Evolutionary conservation across 352 stramenopile species (phyloP), one percentile per base, ranked within the genome.

Genomic region (Pythium monospermum): DNA sequence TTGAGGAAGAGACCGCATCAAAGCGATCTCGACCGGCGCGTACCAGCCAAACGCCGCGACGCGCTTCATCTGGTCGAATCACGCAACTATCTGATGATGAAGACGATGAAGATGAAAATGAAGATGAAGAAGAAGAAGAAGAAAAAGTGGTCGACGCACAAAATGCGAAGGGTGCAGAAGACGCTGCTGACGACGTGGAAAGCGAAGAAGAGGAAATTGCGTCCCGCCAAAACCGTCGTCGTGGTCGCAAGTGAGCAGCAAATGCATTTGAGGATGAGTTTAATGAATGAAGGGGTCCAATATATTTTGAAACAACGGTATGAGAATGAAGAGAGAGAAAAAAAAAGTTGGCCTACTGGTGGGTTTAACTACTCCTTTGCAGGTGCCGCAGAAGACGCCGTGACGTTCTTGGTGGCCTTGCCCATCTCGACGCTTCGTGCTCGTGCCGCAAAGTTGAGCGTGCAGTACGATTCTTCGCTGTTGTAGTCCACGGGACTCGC

Each of bases 391-490:
- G n/a, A n/a, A n/a, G n/a, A n/a, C 35, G 71, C 59, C 4, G 68
- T 70, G 23, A 92, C 66, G 52, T 94, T 90, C 59, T 96, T 95
- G 7, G 77, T 90, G 13, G 82, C 87, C 55, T 90, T 87, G 35
- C 87, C 87, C 70, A 97, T 94, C 61, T 95, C 84, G 38, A 97
- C 85, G 35, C 82, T 94, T 31, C 90, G 68, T 16, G 74, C 85
- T 49, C 73, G 79, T 3, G 80, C 68, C 12, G 90, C 91, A 55
- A 97, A 98, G 73, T 96, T 95, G 44, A 98, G 79, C 35, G 87
- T 96, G 73, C 90, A 97, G 44, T 96, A 91, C 1, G 87, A 94
- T 53, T 98, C 91, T 49, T 91, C 82, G 23, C 74, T 81, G 64
- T 98, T 97, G 65, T 97, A 96, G 53, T 94, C 82, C 4, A 91